phyloP scores from a whole-genome alignment of 2,329 filamentous ascomycete genomes.

The Periconia macrospinosa region DNA sequence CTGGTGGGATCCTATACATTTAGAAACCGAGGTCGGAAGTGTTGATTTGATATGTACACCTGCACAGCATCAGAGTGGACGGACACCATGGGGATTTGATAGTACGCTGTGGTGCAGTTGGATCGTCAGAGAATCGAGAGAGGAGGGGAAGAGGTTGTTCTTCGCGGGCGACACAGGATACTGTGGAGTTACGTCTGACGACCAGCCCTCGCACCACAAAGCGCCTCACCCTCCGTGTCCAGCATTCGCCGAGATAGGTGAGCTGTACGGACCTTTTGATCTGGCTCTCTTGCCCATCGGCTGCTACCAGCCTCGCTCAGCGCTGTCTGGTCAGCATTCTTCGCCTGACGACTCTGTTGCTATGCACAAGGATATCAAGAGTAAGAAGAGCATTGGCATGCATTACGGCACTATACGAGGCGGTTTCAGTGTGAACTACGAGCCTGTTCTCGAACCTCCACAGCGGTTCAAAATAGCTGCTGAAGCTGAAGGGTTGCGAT shows the following conservation, averaged over 20 bases:
- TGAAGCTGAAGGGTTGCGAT: constrained; percentile 46
- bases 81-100: constrained; percentile 44
- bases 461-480: constrained; percentile 49
- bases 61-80: constrained; percentile 51
- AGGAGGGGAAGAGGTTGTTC: constrained; percentile 42
- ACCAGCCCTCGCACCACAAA: constrained; percentile 31
- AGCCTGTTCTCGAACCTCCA: constrained; percentile 54
- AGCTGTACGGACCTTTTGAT: constrained; percentile 52
- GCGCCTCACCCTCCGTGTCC: constrained; percentile 49
- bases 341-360: constrained; percentile 52
- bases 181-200: constrained; percentile 37
- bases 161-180: constrained; percentile 57
- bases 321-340: constrained; percentile 51
- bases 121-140: constrained; percentile 38
- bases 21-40: constrained; percentile 39
- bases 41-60: constrained; percentile 50
- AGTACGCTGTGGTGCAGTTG: constrained; percentile 54
- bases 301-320: constrained; percentile 48
- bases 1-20: constrained; percentile 52
- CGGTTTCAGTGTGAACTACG: constrained; percentile 48
- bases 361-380: constrained; percentile 52
- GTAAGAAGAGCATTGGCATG: constrained; percentile 55
- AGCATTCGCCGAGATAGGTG: constrained; percentile 52
- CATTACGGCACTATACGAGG: constrained; percentile 55
- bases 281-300: constrained; percentile 54